Percentiles rank a stretch among this genome's conserved stretches.
Evolutionary conservation across 495 filamentous ascomycete genomes (phyloP).

Genomic region (Schizothecium vesticola): DNA sequence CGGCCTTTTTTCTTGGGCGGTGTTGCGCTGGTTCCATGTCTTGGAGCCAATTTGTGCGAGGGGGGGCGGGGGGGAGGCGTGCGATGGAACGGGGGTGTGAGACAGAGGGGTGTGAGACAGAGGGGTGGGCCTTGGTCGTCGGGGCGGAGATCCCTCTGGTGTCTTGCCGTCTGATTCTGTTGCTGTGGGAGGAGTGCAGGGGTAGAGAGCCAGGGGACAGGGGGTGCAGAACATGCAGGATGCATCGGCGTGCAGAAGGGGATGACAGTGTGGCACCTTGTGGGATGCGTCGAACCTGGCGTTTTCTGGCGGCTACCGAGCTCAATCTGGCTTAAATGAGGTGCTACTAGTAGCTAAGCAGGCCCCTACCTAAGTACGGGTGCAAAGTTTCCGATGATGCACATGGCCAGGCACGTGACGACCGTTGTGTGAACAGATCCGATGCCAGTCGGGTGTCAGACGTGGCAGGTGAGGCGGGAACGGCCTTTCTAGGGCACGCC

Average conservation of each 20-base stretch:
- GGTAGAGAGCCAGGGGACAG: not conserved
- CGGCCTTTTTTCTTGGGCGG: slow-evolving; percentile 6
- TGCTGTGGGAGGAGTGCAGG: slow-evolving; percentile 6
- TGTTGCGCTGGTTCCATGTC: slow-evolving; percentile 9
- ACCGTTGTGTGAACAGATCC: not conserved
- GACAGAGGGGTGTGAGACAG: not conserved
- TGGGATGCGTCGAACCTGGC: slow-evolving; percentile 10
- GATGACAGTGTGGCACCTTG: slow-evolving; percentile 10
- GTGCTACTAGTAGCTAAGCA: slow-evolving; percentile 9
- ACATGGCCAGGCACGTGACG: not conserved
- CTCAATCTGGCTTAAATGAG: slow-evolving; percentile 7
- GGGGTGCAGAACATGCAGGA: too few relatives aligned
- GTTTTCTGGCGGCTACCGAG: slow-evolving; percentile 12
- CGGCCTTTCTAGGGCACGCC: too few relatives aligned
- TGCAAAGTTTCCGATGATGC: not conserved
- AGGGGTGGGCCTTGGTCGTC: slow-evolving; percentile 3
- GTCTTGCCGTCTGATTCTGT: slow-evolving; percentile 11
- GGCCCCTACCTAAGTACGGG: not conserved
- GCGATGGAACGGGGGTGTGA: not conserved
- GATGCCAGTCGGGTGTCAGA: not conserved
- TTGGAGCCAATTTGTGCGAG: slow-evolving; percentile 10
- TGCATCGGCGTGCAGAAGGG: slow-evolving; percentile 6
- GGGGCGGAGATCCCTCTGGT: slow-evolving; percentile 9
- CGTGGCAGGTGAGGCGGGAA: not conserved
- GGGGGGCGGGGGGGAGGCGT: not conserved